phyloP scores from a whole-genome alignment of 2,329 filamentous ascomycete genomes.

The Penicillium olsonii region DNA sequence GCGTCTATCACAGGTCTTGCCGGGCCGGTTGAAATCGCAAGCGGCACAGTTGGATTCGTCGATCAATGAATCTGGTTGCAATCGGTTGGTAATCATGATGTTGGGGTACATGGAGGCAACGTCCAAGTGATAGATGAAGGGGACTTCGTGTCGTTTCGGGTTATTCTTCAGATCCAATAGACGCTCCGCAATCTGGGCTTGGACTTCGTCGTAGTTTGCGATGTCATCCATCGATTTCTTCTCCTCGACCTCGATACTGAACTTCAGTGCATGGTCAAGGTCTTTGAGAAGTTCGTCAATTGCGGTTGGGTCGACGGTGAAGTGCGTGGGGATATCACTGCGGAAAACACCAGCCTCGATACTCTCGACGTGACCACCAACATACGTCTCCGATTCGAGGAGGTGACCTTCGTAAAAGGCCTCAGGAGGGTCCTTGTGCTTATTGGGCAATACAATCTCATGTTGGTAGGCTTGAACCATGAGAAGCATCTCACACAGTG shows the following conservation, averaged over 20 bases:
- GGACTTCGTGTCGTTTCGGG: constrained; percentile 80
- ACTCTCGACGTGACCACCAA: constrained; percentile 97
- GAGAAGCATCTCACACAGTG: constrained; percentile 97
- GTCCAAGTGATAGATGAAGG: constrained; percentile 95
- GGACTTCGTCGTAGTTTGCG: constrained; percentile 81
- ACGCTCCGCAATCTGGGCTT: constrained; percentile 72
- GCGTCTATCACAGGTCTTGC: constrained; percentile 93
- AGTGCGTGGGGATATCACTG: constrained; percentile 92
- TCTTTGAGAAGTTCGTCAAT: constrained; percentile 86
- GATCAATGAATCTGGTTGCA: constrained; percentile 99
- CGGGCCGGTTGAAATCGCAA: constrained; percentile 96
- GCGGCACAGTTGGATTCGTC: constrained; percentile 93
- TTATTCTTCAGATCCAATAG: constrained; percentile 74
- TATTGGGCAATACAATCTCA: constrained; percentile 91
- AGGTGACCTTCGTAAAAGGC: constrained; percentile 96
- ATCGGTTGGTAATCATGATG: constrained; percentile 98
- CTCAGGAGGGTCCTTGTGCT: constrained; percentile 87
- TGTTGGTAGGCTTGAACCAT: constrained; percentile 98
- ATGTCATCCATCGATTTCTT: constrained; percentile 79
- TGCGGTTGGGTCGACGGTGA: constrained; percentile 82
- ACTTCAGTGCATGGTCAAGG: constrained; percentile 83
- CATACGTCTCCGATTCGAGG: constrained; percentile 95
- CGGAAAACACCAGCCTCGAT: constrained; percentile 97
- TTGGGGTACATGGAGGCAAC: constrained; percentile 99
- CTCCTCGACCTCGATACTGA: constrained; percentile 82